Conservation (phyloP, 176 grass and related monocot species). For the Aegilops longissima region DNA sequence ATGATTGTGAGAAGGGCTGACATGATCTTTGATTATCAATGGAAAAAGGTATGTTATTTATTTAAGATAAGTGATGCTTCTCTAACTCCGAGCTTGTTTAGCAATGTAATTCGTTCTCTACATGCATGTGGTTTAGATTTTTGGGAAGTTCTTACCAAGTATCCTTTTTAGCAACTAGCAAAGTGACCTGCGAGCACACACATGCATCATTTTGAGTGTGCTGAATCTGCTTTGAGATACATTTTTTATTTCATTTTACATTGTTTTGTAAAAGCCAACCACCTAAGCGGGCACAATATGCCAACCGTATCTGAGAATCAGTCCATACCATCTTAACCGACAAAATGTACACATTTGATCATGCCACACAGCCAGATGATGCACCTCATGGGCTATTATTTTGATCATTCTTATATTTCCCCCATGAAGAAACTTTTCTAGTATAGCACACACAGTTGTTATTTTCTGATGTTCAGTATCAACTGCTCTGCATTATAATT, state of each 20-base stretch:
- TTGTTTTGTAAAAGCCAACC: background rate
- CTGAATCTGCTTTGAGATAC: background rate
- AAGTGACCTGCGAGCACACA: background rate
- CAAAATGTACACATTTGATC: background rate
- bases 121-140: constrained; percentile 12
- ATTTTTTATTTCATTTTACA: background rate
- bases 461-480: background rate
- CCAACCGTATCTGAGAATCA: background rate
- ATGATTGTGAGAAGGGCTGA: constrained; percentile 95
- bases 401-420: background rate
- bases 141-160: constrained; percentile 1
- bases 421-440: background rate
- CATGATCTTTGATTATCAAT: constrained; percentile 91
- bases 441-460: background rate
- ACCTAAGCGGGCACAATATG: constrained; percentile 1
- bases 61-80: constrained; percentile 4
- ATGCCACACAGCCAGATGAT: background rate
- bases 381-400: background rate
- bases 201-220: background rate
- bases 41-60: constrained; percentile 75
- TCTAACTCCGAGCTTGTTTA: constrained; percentile 22
- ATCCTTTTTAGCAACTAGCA: constrained; percentile 2
- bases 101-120: constrained; percentile 13
- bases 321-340: constrained; percentile 2
- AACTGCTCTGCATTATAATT: too few species aligned